Percentiles rank a stretch among this genome's conserved stretches.
Conservation (phyloP, 441 rosid genomes). For the Erysimum pusillum region DNA sequence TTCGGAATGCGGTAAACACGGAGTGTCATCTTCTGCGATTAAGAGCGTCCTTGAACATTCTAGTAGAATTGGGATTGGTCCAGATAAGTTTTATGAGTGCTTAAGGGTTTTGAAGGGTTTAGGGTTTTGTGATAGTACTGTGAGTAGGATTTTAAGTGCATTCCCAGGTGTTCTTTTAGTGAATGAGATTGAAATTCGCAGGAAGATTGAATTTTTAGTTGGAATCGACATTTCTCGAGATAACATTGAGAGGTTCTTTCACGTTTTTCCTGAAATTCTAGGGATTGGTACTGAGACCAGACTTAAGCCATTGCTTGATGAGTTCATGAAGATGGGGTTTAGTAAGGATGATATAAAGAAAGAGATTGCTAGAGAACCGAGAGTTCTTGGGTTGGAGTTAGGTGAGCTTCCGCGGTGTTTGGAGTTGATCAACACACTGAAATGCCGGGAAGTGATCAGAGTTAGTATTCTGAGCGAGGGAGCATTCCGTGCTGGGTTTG, state of each 20-base stretch:
- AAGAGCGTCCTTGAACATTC: constrained; percentile 59
- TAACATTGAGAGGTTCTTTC: constrained; percentile 58
- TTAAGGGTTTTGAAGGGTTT: constrained; percentile 57
- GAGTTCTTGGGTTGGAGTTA: constrained; percentile 68
- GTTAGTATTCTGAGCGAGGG: constrained; percentile 60
- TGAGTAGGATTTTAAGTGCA: constrained; percentile 58
- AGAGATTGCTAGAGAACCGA: constrained; percentile 71
- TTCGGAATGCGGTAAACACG: constrained; percentile 38
- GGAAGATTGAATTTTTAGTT: constrained; percentile 61
- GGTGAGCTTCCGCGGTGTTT: constrained; percentile 80
- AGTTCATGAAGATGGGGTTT: constrained; percentile 69
- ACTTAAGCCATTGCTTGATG: constrained; percentile 65
- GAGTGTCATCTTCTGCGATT: constrained; percentile 52
- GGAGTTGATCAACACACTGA: constrained; percentile 60
- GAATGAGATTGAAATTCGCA: constrained; percentile 54
- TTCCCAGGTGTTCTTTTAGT: constrained; percentile 61
- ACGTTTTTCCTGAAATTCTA: constrained; percentile 59
- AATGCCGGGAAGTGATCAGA: constrained; percentile 68
- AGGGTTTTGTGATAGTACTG: constrained; percentile 62
- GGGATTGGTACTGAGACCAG: constrained; percentile 62
- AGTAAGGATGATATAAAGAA: constrained; percentile 51
- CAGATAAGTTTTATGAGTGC: constrained; percentile 52
- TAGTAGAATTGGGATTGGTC: constrained; percentile 57
- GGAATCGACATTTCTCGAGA: constrained; percentile 51
- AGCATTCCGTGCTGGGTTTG: constrained; percentile 69